Conservation (phyloP, 176 grass and related monocot genomes). For the Raddia distichophylla region DNA sequence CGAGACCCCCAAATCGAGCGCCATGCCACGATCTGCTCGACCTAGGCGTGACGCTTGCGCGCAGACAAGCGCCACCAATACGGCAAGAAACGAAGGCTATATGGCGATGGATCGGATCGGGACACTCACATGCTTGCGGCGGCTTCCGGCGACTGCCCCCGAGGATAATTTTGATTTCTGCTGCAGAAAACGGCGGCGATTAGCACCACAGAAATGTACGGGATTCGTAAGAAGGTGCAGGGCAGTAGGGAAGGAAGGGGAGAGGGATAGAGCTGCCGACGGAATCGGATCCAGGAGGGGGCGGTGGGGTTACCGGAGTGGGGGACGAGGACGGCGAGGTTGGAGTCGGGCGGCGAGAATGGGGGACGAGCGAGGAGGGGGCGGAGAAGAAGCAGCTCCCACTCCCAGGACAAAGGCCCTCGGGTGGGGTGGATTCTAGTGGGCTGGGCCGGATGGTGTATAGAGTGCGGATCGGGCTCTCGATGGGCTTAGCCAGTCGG, state of each 20-base stretch:
- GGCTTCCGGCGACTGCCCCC: constrained; percentile 19
- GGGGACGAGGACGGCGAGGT: constrained; percentile 23
- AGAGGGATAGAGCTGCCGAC: no score
- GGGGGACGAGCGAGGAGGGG: not conserved
- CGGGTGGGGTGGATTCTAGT: not conserved
- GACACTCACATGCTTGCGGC: constrained; percentile 40
- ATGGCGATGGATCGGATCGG: not conserved
- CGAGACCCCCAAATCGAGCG: not conserved
- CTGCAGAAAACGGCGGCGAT: constrained; percentile 5
- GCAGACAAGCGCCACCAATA: not conserved
- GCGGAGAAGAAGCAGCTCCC: constrained; percentile 17
- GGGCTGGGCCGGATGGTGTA: not conserved
- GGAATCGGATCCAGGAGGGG: constrained; percentile 1
- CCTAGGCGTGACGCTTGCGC: not conserved
- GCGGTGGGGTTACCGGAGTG: constrained; percentile 4
- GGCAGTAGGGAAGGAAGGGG: not conserved
- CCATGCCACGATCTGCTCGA: not conserved
- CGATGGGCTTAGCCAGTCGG: not conserved
- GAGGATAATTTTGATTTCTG: not conserved
- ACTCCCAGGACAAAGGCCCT: not conserved
- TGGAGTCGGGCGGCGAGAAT: constrained; percentile 28
- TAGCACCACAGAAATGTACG: not conserved
- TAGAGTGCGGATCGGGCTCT: not conserved
- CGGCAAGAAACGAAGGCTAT: not conserved
- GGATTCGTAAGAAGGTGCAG: not conserved